Percentiles rank a stretch among this genome's conserved stretches.
These are phyloP conservation scores for Zygoascus meyerae DNA, from an alignment of 1,139 yeast species.

Conservation along the genomic window DNA sequence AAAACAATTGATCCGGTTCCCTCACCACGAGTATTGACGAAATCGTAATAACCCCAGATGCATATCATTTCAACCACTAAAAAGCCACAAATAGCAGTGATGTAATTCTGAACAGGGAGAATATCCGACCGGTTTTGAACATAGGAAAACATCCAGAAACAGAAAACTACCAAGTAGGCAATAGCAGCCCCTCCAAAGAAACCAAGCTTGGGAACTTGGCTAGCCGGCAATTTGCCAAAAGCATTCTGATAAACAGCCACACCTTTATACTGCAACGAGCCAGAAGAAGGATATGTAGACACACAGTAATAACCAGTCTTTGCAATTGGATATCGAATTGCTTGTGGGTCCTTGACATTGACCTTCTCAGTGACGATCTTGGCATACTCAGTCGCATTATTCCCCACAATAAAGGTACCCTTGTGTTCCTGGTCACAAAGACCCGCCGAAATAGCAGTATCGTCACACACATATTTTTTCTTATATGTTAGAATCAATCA, in stretches of 20 bases:
- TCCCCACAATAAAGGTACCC: conserved; percentile 56
- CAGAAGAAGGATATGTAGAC: conserved; percentile 49
- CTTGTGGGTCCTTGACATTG: conserved; percentile 53
- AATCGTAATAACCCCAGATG: conserved; percentile 88
- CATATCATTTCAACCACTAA: conserved; percentile 80
- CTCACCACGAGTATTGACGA: conserved; percentile 58
- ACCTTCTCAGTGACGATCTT: conserved; percentile 54
- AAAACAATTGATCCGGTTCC: conserved; percentile 66
- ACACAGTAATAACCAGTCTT: conserved; percentile 91
- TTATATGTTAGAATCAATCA: conserved; percentile 15
- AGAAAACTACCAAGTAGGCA: conserved; percentile 73
- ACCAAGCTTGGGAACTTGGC: conserved; percentile 87
- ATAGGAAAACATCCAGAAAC: conserved; percentile 79
- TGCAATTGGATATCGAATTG: conserved; percentile 56
- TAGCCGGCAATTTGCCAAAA: conserved; percentile 80
- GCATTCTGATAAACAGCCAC: conserved; percentile 80
- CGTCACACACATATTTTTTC: conserved; percentile 68
- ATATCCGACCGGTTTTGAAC: conserved; percentile 83
- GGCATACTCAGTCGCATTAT: conserved; percentile 41
- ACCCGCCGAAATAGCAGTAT: conserved; percentile 51
- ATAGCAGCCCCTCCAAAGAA: conserved; percentile 83
- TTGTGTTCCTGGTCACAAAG: conserved; percentile 51
- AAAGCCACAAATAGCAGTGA: conserved; percentile 78
- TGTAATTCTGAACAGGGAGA: conserved; percentile 83
- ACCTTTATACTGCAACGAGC: conserved; percentile 49